phyloP scores from a whole-genome alignment of 2,329 filamentous ascomycete species.

The Zelopaecilomyces penicillatus region DNA sequence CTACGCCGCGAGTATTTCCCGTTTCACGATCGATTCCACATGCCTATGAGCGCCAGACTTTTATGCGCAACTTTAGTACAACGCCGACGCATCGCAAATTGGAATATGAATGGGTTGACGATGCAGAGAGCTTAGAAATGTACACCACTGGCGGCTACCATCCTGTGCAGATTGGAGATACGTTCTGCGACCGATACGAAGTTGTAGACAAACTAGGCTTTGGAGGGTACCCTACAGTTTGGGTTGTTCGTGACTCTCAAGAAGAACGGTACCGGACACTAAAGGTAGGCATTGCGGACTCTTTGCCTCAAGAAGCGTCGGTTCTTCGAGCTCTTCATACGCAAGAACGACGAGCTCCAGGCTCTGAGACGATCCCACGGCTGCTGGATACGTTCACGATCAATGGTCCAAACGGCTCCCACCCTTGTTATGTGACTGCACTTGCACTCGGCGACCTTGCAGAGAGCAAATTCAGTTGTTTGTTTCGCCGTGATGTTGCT shows the following conservation, averaged over 20 bases:
- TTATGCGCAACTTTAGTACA: too few relatives aligned
- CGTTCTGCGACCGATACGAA: slow-evolving; percentile 7
- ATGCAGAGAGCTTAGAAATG: too few relatives aligned
- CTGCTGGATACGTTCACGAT: slow-evolving; percentile 18
- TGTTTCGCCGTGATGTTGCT: slow-evolving; percentile 19
- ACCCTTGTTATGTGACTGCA: slow-evolving; percentile 19
- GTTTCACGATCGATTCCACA: too few relatives aligned
- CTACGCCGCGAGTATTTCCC: too few relatives aligned
- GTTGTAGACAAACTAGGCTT: slow-evolving; percentile 14
- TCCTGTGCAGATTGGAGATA: slow-evolving; percentile 12
- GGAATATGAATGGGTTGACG: too few relatives aligned
- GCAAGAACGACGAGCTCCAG: too few relatives aligned
- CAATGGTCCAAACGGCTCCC: slow-evolving; percentile 21
- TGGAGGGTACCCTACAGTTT: slow-evolving; percentile 13
- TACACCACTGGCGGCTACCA: slow-evolving; percentile 11
- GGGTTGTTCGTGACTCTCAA: slow-evolving; percentile 9
- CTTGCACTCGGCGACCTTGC: slow-evolving; percentile 19
- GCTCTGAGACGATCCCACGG: slow-evolving; percentile 5
- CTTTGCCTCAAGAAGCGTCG: too few relatives aligned
- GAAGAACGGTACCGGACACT: background rate
- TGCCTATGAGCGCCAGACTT: too few relatives aligned
- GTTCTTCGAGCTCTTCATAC: too few relatives aligned
- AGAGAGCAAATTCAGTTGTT: slow-evolving; percentile 9
- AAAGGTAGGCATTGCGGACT: too few relatives aligned
- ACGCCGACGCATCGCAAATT: too few relatives aligned